Evolutionary conservation across 176 grass and related monocot genomes (phyloP).

Genomic region (Cocos nucifera): DNA sequence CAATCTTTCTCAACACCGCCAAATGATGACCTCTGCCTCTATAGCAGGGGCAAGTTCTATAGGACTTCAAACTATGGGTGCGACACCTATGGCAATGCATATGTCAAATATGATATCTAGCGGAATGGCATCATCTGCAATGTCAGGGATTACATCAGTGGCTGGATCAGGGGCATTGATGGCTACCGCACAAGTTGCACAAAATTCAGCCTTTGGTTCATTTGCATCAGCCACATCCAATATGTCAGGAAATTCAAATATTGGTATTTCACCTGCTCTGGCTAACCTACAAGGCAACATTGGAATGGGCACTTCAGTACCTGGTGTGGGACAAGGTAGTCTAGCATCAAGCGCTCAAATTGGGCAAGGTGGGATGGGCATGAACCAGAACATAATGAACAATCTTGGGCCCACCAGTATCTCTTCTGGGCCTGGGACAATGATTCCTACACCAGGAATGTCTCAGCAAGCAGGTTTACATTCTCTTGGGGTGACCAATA

Average conservation of each 20-base stretch:
- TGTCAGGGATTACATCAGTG: conserved; percentile 61
- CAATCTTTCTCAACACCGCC: conserved; percentile 61
- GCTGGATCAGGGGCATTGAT: conserved; percentile 49
- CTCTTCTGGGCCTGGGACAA: conserved; percentile 47
- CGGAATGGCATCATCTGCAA: conserved; percentile 49
- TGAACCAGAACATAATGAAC: conserved; percentile 60
- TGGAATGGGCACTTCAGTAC: conserved; percentile 45
- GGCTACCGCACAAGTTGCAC: conserved; percentile 45
- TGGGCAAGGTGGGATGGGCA: conserved; percentile 60
- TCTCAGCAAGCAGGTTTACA: conserved; percentile 58
- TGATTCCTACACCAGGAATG: conserved; percentile 92
- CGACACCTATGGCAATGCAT: conserved; percentile 74
- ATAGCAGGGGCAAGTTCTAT: conserved; percentile 52
- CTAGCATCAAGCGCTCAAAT: conserved; percentile 53
- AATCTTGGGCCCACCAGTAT: conserved; percentile 45
- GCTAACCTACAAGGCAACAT: conserved; percentile 53
- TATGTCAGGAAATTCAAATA: conserved; percentile 55
- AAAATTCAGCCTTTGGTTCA: conserved; percentile 48
- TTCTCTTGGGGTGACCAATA: conserved; percentile 58
- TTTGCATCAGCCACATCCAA: conserved; percentile 49
- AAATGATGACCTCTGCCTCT: conserved; percentile 47
- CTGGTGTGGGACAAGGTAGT: conserved; percentile 55
- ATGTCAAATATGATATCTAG: conserved; percentile 93
- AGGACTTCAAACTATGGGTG: conserved; percentile 58
- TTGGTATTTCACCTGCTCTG: conserved; percentile 43